Percentiles rank a stretch among this genome's conserved stretches.
Evolutionary conservation across 2,329 filamentous ascomycete species (phyloP).

Genomic region (Leptodontidium sp.): DNA sequence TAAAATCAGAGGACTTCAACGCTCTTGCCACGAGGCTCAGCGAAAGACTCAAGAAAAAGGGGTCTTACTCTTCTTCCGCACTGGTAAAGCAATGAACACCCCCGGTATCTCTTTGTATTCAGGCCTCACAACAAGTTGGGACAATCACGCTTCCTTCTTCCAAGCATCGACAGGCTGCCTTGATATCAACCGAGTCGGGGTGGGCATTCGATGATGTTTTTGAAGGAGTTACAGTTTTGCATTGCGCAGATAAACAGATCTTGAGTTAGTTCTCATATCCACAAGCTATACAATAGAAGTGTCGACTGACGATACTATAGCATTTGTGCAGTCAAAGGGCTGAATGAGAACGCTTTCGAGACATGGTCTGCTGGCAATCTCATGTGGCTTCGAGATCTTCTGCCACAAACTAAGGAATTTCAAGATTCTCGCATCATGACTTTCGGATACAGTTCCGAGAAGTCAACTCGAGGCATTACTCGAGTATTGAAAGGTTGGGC

Average conservation of each 20-base stretch:
- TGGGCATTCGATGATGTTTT: not conserved
- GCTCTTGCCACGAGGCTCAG: not conserved
- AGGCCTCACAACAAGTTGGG: not conserved
- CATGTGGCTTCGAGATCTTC: constrained; percentile 18
- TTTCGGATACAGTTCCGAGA: constrained; percentile 1
- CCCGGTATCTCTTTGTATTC: not conserved
- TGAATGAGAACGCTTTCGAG: constrained; percentile 15
- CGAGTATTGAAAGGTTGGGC: not conserved
- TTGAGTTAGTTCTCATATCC: not conserved
- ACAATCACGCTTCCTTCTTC: not conserved
- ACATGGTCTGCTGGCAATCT: constrained; percentile 2
- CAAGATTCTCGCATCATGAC: constrained; percentile 12
- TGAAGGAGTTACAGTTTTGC: constrained; percentile 3
- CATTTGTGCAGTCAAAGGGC: constrained; percentile 10
- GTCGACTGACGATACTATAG: not conserved
- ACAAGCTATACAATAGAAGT: not conserved
- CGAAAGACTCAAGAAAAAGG: not conserved
- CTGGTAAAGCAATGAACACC: not conserved
- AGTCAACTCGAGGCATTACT: not conserved
- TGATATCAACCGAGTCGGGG: not conserved
- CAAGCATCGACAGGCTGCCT: constrained; percentile 5
- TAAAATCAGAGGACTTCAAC: not conserved
- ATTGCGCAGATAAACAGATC: not conserved
- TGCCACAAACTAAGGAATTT: constrained; percentile 6
- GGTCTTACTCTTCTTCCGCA: not conserved